Percentiles rank a stretch among this genome's conserved stretches.
These are phyloP conservation scores for Ophiostoma ips DNA, from an alignment of 2,329 filamentous ascomycete genomes.

Conservation along the genomic window DNA sequence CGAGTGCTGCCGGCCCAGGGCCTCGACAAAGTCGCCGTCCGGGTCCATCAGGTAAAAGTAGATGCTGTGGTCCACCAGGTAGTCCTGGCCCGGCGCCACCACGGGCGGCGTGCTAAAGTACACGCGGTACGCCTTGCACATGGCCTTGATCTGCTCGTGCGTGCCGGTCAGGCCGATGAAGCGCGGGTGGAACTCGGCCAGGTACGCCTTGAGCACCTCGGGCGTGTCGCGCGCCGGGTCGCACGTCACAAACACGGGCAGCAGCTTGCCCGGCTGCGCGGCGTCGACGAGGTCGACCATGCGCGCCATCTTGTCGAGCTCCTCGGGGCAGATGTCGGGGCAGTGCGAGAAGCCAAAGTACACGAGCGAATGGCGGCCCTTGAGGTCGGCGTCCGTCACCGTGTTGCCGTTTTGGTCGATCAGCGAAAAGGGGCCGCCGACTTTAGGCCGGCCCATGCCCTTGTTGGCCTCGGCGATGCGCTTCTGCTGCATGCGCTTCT, in stretches of 20 bases:
- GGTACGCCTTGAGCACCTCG: slow-evolving; percentile 68
- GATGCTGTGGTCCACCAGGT: slow-evolving; percentile 95
- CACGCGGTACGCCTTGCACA: slow-evolving; percentile 91
- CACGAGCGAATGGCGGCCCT: slow-evolving; percentile 72
- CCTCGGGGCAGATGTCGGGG: slow-evolving; percentile 96
- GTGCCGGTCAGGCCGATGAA: slow-evolving; percentile 84
- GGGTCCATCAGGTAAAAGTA: slow-evolving; percentile 99
- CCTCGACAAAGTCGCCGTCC: slow-evolving; percentile 95
- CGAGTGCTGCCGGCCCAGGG: slow-evolving; percentile 85
- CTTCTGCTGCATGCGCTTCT: slow-evolving; percentile 78
- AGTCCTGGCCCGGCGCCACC: slow-evolving; percentile 88
- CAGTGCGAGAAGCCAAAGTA: slow-evolving; percentile 99
- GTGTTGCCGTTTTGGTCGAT: slow-evolving; percentile 66
- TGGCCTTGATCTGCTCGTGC: slow-evolving; percentile 83
- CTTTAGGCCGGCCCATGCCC: slow-evolving; percentile 82
- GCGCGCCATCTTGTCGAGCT: slow-evolving; percentile 97
- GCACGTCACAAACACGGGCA: slow-evolving; percentile 87
- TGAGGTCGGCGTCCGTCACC: slow-evolving; percentile 68
- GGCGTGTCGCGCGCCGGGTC: slow-evolving; percentile 87
- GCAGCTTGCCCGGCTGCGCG: slow-evolving; percentile 37
- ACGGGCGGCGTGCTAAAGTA: slow-evolving; percentile 90
- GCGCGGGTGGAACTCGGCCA: slow-evolving; percentile 76
- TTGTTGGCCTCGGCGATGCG: slow-evolving; percentile 84
- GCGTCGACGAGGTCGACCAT: slow-evolving; percentile 67
- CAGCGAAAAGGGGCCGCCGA: slow-evolving; percentile 75